Conservation (phyloP, 2,329 filamentous ascomycete genomes). For the Fragosphaeria purpurea region DNA sequence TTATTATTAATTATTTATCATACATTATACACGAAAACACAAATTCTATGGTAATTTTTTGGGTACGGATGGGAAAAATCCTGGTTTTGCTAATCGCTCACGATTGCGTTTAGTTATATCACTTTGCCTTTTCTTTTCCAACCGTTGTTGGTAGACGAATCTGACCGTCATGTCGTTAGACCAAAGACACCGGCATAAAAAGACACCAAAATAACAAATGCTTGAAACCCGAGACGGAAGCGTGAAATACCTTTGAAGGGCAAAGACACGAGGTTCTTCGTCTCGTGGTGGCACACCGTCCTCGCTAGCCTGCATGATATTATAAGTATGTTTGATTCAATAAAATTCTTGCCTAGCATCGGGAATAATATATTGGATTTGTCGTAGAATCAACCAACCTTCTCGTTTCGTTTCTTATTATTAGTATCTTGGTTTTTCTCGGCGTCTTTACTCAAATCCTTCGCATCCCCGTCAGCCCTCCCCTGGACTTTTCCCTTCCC, state of each 20-base stretch:
- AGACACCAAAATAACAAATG: too few relatives aligned
- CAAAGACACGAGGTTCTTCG: constrained; percentile 70
- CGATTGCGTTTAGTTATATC: constrained; percentile 72
- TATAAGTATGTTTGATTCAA: too few relatives aligned
- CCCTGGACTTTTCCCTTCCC: constrained; percentile 44
- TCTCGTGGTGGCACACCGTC: constrained; percentile 35
- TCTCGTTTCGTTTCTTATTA: not conserved
- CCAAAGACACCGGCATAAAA: not conserved
- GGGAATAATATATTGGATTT: too few relatives aligned
- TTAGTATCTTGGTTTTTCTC: constrained; percentile 2
- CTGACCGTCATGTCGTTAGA: constrained; percentile 29
- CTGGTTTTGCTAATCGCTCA: constrained; percentile 68
- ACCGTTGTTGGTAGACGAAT: constrained; percentile 74
- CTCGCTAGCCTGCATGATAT: too few relatives aligned
- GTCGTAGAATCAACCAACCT: not conserved
- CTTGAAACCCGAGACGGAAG: too few relatives aligned
- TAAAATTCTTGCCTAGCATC: too few relatives aligned
- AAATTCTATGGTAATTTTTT: constrained; percentile 37
- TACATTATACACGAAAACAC: too few relatives aligned
- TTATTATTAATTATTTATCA: too few relatives aligned
- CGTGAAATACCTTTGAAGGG: constrained; percentile 60
- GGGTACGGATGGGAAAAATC: constrained; percentile 77
- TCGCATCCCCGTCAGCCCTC: constrained; percentile 27
- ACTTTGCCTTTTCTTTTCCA: constrained; percentile 68
- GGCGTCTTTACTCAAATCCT: constrained; percentile 25